Percentiles rank a stretch among this genome's conserved stretches.
phyloP scores from a whole-genome alignment of 2,329 filamentous ascomycete genomes.

The Oidium heveae region DNA sequence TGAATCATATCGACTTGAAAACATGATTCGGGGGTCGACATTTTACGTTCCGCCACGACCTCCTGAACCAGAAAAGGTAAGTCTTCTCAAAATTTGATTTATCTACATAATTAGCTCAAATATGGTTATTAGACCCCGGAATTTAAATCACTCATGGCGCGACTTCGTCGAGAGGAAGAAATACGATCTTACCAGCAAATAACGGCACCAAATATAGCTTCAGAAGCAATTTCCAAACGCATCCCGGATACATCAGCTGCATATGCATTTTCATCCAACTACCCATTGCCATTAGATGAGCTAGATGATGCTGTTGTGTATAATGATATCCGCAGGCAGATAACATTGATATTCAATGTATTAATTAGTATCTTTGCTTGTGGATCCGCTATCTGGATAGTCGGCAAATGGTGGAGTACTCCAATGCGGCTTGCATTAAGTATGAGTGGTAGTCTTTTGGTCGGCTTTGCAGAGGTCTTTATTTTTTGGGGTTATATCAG shows the following conservation, averaged over 20 bases:
- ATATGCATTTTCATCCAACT: constrained; percentile 27
- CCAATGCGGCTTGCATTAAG: constrained; percentile 45
- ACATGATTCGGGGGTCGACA: constrained; percentile 42
- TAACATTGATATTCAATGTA: constrained; percentile 73
- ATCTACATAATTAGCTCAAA: not conserved
- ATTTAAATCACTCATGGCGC: constrained; percentile 71
- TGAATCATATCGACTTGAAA: constrained; percentile 30
- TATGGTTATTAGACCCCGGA: constrained; percentile 33
- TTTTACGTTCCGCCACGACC: constrained; percentile 61
- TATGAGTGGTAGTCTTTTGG: constrained; percentile 40
- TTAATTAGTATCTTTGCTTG: constrained; percentile 64
- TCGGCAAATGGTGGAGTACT: constrained; percentile 49
- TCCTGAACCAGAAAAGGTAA: constrained; percentile 51
- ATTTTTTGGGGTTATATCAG: constrained; percentile 55
- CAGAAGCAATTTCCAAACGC: constrained; percentile 33
- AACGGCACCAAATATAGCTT: constrained; percentile 30
- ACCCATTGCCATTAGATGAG: constrained; percentile 18
- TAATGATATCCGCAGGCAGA: constrained; percentile 52
- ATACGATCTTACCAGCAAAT: constrained; percentile 60
- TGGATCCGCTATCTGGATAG: constrained; percentile 54
- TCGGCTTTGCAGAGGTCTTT: constrained; percentile 51
- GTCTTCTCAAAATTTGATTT: constrained; percentile 10
- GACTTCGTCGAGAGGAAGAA: constrained; percentile 63
- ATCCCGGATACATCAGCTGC: constrained; percentile 27
- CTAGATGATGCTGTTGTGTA: constrained; percentile 38